Conservation (phyloP, 208 protist species). For the Angomonas deanei region DNA sequence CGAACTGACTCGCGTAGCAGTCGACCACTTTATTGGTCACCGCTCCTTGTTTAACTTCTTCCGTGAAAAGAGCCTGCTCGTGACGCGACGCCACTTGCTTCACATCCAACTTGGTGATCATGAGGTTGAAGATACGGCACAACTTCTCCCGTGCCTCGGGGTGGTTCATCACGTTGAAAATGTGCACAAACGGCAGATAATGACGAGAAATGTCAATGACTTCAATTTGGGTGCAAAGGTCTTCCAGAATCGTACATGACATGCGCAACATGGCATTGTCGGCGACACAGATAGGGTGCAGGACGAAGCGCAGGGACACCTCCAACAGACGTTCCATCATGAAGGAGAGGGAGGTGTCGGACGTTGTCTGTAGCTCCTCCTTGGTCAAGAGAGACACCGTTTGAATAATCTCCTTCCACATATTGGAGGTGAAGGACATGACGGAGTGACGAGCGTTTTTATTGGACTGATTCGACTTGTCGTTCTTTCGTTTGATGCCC, state of each 20-base stretch:
- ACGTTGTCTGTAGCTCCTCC: background rate
- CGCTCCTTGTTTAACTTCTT: background rate
- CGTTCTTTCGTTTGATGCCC: background rate
- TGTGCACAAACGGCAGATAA: conserved; percentile 55
- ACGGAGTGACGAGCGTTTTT: conserved; percentile 23
- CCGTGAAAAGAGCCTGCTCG: background rate
- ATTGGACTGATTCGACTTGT: background rate
- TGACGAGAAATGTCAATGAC: conserved; percentile 38
- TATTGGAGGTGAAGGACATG: conserved; percentile 68
- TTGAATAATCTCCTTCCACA: conserved; percentile 85
- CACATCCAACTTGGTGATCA: background rate
- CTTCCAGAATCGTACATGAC: conserved; percentile 10
- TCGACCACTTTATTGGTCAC: background rate
- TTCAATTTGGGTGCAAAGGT: conserved; percentile 11
- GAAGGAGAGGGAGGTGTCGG: background rate
- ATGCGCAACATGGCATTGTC: conserved; percentile 54
- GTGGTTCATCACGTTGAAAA: conserved; percentile 75
- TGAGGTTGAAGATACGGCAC: conserved; percentile 19
- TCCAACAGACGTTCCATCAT: conserved; percentile 70
- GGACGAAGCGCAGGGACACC: conserved; percentile 74
- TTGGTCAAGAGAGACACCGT: conserved; percentile 59
- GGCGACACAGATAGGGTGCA: conserved; percentile 63
- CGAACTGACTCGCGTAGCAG: conserved; percentile 36
- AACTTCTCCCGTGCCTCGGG: conserved; percentile 62
- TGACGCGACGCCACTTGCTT: background rate